Conservation (phyloP, 257 asterid species). For the Primulina eburnea region DNA sequence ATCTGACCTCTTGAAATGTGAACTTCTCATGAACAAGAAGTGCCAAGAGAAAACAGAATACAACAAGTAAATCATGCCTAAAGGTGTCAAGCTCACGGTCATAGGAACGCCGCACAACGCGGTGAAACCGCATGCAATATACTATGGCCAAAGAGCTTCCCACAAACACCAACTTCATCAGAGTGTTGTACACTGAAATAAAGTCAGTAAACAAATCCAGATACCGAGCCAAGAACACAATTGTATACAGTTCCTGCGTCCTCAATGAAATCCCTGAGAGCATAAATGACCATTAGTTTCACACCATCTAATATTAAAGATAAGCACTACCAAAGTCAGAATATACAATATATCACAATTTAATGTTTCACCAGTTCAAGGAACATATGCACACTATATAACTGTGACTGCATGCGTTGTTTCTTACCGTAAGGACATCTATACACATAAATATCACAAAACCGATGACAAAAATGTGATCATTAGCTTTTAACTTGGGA, state of each 20-base stretch:
- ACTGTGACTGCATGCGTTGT: background rate
- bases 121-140: constrained; percentile 84
- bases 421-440: background rate
- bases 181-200: constrained; percentile 72
- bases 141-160: constrained; percentile 85
- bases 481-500: background rate
- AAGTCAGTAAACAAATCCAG: constrained; percentile 81
- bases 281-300: constrained; percentile 25
- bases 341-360: too few species aligned
- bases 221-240: constrained; percentile 86
- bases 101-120: constrained; percentile 57
- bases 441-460: background rate
- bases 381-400: too few species aligned
- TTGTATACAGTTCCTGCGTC: constrained; percentile 88
- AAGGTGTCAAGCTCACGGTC: background rate
- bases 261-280: constrained; percentile 78
- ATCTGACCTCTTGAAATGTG: constrained; percentile 65
- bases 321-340: background rate
- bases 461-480: background rate
- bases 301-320: constrained; percentile 7
- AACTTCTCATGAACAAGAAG: constrained; percentile 71
- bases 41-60: constrained; percentile 47
- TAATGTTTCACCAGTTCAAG: too few species aligned
- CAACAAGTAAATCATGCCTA: background rate
- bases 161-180: constrained; percentile 86